A percentile compares a stretch with the other conserved stretches of the same genome.
Evolutionary conservation across 2,329 filamentous ascomycete genomes (phyloP).

Genomic region (Colletotrichum spaethianum): DNA sequence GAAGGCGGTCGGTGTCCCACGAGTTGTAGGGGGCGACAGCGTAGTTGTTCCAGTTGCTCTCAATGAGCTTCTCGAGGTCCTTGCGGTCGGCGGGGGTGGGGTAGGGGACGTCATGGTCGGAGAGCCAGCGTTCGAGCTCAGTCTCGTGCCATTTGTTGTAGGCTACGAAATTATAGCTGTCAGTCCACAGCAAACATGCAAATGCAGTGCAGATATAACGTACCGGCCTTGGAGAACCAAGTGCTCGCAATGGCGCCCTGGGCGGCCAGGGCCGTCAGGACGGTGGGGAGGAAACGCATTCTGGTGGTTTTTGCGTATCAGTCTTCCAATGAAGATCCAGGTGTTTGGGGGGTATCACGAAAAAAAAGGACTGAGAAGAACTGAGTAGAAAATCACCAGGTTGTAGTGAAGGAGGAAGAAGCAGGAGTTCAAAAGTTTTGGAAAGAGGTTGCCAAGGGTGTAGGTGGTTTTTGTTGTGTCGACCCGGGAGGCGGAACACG

Average conservation of each 20-base stretch:
- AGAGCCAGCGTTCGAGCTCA: conserved; percentile 96
- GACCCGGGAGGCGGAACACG: conserved; percentile 22
- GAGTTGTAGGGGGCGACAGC: conserved; percentile 81
- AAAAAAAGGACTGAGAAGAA: conserved; percentile 28
- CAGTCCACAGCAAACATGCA: conserved; percentile 18
- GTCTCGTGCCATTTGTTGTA: conserved; percentile 99
- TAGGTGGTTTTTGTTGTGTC: conserved; percentile 41
- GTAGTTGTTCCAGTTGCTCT: conserved; percentile 88
- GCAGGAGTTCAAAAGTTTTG: conserved; percentile 9
- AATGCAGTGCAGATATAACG: conserved; percentile 48
- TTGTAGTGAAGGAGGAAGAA: conserved; percentile 30
- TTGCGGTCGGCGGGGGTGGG: conserved; percentile 93
- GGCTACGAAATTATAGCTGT: conserved; percentile 63
- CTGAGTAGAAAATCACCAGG: conserved; percentile 42
- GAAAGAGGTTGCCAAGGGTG: conserved; percentile 31
- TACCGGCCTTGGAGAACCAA: conserved; percentile 92
- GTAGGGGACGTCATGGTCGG: conserved; percentile 91
- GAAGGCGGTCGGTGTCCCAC: conserved; percentile 81
- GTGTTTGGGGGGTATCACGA: conserved; percentile 32
- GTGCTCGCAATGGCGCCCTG: conserved; percentile 79
- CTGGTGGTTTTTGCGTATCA: conserved; percentile 47
- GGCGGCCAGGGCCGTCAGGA: conserved; percentile 80
- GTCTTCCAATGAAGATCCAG: conserved; percentile 40
- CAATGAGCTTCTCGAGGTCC: conserved; percentile 92
- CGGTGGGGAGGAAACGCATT: conserved; percentile 84